Conservation (phyloP, 78 protist genomes). For the Emiliania huxleyi region DNA sequence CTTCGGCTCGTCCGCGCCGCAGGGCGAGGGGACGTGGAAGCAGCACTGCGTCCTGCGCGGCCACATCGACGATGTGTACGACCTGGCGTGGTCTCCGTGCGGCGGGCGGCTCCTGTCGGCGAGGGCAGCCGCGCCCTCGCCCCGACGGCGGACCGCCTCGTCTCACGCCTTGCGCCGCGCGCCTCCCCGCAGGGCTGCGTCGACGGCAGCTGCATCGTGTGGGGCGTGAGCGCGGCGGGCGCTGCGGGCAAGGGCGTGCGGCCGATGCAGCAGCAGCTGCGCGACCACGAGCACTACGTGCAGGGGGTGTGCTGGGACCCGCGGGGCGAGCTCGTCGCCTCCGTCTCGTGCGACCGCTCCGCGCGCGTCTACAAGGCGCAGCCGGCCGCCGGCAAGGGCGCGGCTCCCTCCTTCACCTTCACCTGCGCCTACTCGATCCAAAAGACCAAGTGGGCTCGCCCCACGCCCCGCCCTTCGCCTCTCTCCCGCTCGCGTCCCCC, state of each 20-base stretch:
- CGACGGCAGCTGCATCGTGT: background rate
- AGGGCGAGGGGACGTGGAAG: background rate
- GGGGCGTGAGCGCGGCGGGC: conserved; percentile 6
- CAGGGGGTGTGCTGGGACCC: conserved; percentile 72
- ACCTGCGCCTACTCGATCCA: background rate
- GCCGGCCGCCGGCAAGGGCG: background rate
- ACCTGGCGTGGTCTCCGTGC: conserved; percentile 59
- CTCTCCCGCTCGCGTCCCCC: no score
- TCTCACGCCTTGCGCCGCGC: background rate
- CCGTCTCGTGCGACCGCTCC: conserved; percentile 56
- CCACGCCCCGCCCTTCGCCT: no score
- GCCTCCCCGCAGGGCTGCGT: conserved; percentile 3
- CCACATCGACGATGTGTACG: conserved; percentile 52
- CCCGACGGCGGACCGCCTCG: background rate
- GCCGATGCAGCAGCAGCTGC: background rate
- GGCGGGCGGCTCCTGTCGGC: background rate
- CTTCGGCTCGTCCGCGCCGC: background rate
- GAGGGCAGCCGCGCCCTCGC: no score
- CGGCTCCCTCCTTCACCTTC: background rate
- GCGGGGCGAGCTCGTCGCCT: background rate
- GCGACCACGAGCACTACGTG: conserved; percentile 59
- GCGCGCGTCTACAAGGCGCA: background rate
- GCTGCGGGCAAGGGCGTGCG: no score
- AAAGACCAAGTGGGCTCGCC: background rate
- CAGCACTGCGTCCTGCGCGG: background rate